Conservation (phyloP, 371 early-diverging fungal species). For the Rhizomucor miehei region DNA sequence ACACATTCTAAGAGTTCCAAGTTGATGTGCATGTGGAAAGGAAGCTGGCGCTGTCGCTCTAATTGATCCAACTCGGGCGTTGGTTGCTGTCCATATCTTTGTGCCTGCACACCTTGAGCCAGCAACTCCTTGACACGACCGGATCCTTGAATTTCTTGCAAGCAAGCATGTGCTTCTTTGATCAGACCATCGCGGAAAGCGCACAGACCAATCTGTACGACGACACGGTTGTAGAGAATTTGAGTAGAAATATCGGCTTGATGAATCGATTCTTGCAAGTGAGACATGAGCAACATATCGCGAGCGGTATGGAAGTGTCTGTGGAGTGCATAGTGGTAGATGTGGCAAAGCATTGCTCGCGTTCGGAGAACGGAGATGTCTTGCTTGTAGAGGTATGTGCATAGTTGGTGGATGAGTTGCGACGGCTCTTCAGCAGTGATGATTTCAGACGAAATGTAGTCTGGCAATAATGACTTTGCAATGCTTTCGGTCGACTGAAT, state of each 20-base stretch:
- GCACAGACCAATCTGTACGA: slow-evolving; percentile 94
- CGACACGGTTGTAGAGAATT: slow-evolving; percentile 93
- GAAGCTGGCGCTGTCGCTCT: slow-evolving; percentile 92
- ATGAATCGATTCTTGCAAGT: slow-evolving; percentile 91
- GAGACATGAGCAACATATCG: slow-evolving; percentile 97
- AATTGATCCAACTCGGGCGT: slow-evolving; percentile 87
- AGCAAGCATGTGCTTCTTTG: slow-evolving; percentile 80
- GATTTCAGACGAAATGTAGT: slow-evolving; percentile 35
- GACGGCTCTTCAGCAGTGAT: slow-evolving; percentile 51
- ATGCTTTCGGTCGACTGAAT: slow-evolving; percentile 47
- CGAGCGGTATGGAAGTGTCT: slow-evolving; percentile 90
- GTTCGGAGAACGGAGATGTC: slow-evolving; percentile 82
- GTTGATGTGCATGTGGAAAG: slow-evolving; percentile 99
- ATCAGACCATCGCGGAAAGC: slow-evolving; percentile 95
- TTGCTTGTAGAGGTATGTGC: slow-evolving; percentile 88
- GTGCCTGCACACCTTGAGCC: slow-evolving; percentile 87
- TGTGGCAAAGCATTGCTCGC: slow-evolving; percentile 95
- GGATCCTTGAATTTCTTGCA: slow-evolving; percentile 87
- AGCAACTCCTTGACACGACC: slow-evolving; percentile 92
- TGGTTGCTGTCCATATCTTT: slow-evolving; percentile 64
- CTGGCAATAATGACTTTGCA: slow-evolving; percentile 35
- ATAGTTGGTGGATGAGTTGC: slow-evolving; percentile 74
- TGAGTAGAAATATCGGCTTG: slow-evolving; percentile 92
- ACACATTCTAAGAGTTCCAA: slow-evolving; percentile 96
- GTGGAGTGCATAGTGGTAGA: slow-evolving; percentile 95